Evolutionary conservation across 139 green algal genomes (phyloP), one percentile per base, ranked within the genome.

Genomic region (Chlamydomonas schloesseri): DNA sequence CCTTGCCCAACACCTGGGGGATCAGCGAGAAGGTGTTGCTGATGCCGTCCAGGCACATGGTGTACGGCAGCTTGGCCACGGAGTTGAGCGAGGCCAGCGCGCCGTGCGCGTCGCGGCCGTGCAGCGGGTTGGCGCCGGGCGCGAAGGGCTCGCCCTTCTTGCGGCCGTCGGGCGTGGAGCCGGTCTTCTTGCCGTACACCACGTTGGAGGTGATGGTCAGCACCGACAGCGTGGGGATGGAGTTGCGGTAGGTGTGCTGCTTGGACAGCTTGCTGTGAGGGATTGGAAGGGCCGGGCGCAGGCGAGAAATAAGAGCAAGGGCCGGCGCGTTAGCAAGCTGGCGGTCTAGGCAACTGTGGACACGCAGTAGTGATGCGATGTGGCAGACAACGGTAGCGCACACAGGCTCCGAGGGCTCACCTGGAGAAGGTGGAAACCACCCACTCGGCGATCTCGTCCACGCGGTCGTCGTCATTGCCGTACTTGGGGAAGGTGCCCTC

Each of bases 201-300:
- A 97, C 91, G 86, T 97, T 97, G 73, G 78, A 92, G 42, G 94
- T 97, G 88, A 97, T 97, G 75, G 94, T 97, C 53, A 97, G 90
- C 71, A 97, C 90, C 33, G 86, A 93, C 5, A 97, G 91, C 71
- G 94, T 97, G 37, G 93, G 93, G 37, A 94, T 81, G 37, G 86
- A 89, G 85, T 90, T 85, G 84, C 78, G 93, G 93, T 96, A 96
- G 21, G 90, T 94, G 73, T 91, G 83, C 91, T 95, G 90, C 88
- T 85, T 82, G 34, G 50, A 24, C 73, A 95, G 87, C 86, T 93
- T 93, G 69, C 67, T 50, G 42, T 8, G 42, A n/a, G n/a, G n/a
- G n/a, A n/a, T n/a, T n/a, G n/a, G n/a, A n/a, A n/a, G n/a, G n/a
- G n/a, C n/a, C n/a, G n/a, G n/a, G n/a, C n/a, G n/a, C n/a, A n/a